Percentiles rank a stretch among this genome's conserved stretches.
Evolutionary conservation across 148 eudicot species (phyloP).

Genomic region (Drosera capensis): DNA sequence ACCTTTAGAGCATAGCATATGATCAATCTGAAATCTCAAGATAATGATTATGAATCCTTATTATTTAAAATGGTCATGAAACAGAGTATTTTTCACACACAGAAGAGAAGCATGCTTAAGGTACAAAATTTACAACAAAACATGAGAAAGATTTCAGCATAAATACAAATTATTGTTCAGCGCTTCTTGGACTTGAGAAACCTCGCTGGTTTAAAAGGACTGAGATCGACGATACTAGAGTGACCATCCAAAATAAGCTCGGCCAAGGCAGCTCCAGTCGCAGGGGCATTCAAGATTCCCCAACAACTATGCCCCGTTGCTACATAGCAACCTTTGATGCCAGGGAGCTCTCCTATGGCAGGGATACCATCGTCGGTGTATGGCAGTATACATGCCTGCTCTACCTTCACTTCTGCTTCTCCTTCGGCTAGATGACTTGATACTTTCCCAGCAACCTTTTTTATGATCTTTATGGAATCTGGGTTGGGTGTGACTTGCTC

Average conservation of each 20-base stretch:
- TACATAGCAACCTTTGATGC: constrained; percentile 54
- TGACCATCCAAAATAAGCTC: constrained; percentile 76
- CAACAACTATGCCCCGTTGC: constrained; percentile 87
- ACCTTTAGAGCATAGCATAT: too few species aligned
- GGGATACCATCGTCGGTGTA: constrained; percentile 66
- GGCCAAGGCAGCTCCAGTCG: constrained; percentile 74
- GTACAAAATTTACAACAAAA: too few species aligned
- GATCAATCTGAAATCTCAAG: too few species aligned
- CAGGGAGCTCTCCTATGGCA: constrained; percentile 65
- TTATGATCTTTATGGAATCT: constrained; percentile 51
- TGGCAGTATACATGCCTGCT: constrained; percentile 86
- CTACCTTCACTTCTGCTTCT: constrained; percentile 52
- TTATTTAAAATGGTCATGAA: too few species aligned
- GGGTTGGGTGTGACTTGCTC: constrained; percentile 43
- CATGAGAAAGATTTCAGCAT: background rate
- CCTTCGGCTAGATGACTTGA: constrained; percentile 59
- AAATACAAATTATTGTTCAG: background rate
- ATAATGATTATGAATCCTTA: too few species aligned
- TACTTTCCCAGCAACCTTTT: constrained; percentile 52
- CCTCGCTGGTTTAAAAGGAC: constrained; percentile 45
- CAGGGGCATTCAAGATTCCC: constrained; percentile 90
- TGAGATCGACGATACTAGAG: constrained; percentile 46
- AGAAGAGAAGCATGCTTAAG: too few species aligned
- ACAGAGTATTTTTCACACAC: too few species aligned
- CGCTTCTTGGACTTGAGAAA: constrained; percentile 9